These are phyloP conservation scores for Spathaspora boniae DNA, from an alignment of 805 yeast species.

Conservation along the genomic window DNA sequence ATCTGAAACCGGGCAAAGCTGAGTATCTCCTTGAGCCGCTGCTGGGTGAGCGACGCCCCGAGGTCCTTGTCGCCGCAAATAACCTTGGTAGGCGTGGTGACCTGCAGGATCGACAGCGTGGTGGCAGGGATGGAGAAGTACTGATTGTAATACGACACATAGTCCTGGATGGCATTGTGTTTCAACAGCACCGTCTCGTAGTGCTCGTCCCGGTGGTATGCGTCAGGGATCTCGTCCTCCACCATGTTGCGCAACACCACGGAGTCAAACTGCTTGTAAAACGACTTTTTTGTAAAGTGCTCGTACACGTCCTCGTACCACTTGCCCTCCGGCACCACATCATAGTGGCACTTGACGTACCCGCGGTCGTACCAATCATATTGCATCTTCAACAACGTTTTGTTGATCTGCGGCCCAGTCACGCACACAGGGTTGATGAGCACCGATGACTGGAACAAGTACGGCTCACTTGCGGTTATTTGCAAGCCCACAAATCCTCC, in stretches of 20 bases:
- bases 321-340: slow-evolving; percentile 6
- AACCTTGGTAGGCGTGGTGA: slow-evolving; percentile 13
- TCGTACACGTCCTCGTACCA: slow-evolving; percentile 13
- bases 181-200: slow-evolving; percentile 12
- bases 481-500: slow-evolving; percentile 58
- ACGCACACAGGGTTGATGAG: slow-evolving; percentile 62
- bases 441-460: slow-evolving; percentile 49
- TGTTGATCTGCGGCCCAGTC: slow-evolving; percentile 12
- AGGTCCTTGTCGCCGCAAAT: slow-evolving; percentile 13
- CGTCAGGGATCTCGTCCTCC: slow-evolving; percentile 14
- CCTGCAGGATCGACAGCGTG: slow-evolving; percentile 6
- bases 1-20: slow-evolving; percentile 4
- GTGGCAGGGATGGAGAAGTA: slow-evolving; percentile 4
- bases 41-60: neutral
- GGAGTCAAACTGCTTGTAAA: slow-evolving; percentile 13
- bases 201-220: slow-evolving; percentile 4
- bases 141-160: slow-evolving; percentile 9
- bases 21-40: neutral
- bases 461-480: slow-evolving; percentile 49
- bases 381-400: slow-evolving; percentile 4
- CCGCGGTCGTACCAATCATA: slow-evolving; percentile 11
- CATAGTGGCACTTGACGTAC: slow-evolving; percentile 10
- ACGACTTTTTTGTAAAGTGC: slow-evolving; percentile 13
- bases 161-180: slow-evolving; percentile 12
- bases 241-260: slow-evolving; percentile 14